Evolutionary conservation across 345 rosid genomes (phyloP).

Genomic region (Turritis glabra): DNA sequence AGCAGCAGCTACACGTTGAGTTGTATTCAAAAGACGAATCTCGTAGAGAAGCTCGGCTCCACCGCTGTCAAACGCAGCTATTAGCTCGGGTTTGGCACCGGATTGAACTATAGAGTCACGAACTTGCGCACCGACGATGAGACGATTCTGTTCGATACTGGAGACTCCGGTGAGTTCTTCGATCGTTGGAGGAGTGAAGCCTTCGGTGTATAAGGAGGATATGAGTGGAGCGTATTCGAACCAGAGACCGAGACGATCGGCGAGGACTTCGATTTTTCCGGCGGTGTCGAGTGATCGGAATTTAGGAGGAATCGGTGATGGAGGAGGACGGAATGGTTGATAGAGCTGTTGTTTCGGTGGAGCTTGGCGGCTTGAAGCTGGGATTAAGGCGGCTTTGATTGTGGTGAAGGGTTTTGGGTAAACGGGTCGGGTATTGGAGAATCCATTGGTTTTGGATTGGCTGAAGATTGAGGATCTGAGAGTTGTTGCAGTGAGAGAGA

Average conservation of each 20-base stretch:
- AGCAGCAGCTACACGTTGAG: conserved; percentile 67
- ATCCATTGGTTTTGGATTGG: conserved; percentile 26
- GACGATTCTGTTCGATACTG: conserved; percentile 81
- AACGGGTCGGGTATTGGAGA: conserved; percentile 8
- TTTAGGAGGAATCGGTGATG: conserved; percentile 70
- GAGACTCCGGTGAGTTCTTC: conserved; percentile 82
- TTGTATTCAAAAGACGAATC: conserved; percentile 59
- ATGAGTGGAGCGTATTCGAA: conserved; percentile 86
- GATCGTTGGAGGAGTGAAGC: conserved; percentile 64
- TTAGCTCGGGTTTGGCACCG: conserved; percentile 52
- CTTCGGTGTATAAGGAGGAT: conserved; percentile 72
- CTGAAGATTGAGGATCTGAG: conserved; percentile 29
- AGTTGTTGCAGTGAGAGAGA: conserved; percentile 36
- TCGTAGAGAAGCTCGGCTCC: conserved; percentile 85
- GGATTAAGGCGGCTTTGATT: conserved; percentile 42
- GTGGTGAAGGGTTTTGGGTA: conserved; percentile 25
- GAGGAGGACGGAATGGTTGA: conserved; percentile 93
- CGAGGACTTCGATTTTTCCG: conserved; percentile 65
- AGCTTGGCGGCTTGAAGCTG: conserved; percentile 41
- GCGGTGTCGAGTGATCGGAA: conserved; percentile 67
- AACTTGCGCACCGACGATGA: conserved; percentile 78
- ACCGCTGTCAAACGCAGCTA: conserved; percentile 61
- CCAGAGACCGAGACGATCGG: conserved; percentile 82
- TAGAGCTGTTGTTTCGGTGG: conserved; percentile 47
- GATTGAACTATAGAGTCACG: conserved; percentile 67